Percentiles rank a stretch among this genome's conserved stretches.
phyloP scores from a whole-genome alignment of 2,329 filamentous ascomycete genomes.

The Fusarium oligoseptatum region DNA sequence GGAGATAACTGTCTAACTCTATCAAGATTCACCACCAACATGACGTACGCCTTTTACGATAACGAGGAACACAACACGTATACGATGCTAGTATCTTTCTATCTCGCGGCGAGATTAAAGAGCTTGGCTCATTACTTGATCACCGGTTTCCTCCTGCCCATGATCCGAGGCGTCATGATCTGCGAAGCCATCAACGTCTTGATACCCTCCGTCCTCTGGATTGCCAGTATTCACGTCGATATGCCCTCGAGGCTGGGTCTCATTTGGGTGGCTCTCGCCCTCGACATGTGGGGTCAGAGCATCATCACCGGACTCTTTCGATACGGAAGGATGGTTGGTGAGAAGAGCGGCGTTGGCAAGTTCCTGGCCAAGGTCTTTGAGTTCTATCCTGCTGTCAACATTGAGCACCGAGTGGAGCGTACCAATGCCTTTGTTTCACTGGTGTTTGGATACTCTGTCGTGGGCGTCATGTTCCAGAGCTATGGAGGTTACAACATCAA shows the following conservation, averaged over 20 bases:
- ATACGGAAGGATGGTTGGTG: slow-evolving; percentile 39
- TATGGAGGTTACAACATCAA: slow-evolving; percentile 59
- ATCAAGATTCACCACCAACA: slow-evolving; percentile 70
- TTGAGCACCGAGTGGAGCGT: slow-evolving; percentile 75
- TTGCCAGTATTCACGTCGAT: slow-evolving; percentile 68
- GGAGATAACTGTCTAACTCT: neutral
- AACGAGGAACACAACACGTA: slow-evolving; percentile 63
- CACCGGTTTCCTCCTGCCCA: slow-evolving; percentile 64
- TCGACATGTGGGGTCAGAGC: slow-evolving; percentile 66
- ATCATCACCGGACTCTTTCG: slow-evolving; percentile 58
- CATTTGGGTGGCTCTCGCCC: slow-evolving; percentile 67
- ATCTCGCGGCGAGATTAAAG: slow-evolving; percentile 69
- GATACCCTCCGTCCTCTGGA: slow-evolving; percentile 68
- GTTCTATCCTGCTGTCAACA: slow-evolving; percentile 73
- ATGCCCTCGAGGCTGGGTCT: slow-evolving; percentile 67
- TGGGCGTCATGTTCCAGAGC: slow-evolving; percentile 72
- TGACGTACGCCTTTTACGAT: slow-evolving; percentile 66
- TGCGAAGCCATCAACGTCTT: slow-evolving; percentile 58
- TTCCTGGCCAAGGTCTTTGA: slow-evolving; percentile 61
- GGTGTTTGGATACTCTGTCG: slow-evolving; percentile 74
- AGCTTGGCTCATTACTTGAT: slow-evolving; percentile 62
- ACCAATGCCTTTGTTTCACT: slow-evolving; percentile 75
- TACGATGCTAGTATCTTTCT: slow-evolving; percentile 70
- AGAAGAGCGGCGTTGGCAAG: slow-evolving; percentile 37
- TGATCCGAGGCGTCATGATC: slow-evolving; percentile 70